Conservation (phyloP, 768 basidiomycete genomes). For the Hygrocybe punicea region DNA sequence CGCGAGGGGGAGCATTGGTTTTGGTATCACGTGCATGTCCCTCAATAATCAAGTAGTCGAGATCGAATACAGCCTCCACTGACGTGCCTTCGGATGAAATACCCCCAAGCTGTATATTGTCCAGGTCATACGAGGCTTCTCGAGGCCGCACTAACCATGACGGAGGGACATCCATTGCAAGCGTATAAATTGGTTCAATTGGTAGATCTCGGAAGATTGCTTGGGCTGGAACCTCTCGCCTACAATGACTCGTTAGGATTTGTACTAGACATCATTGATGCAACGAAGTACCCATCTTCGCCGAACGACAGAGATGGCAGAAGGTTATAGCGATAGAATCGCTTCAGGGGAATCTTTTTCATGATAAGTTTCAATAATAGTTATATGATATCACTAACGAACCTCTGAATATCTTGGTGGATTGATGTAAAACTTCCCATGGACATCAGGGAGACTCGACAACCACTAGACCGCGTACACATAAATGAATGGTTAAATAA, state of each 20-base stretch:
- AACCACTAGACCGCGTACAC: constrained; percentile 48
- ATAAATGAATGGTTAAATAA: not conserved
- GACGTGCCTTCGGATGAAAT: constrained; percentile 56
- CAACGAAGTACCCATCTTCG: constrained; percentile 56
- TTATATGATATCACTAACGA: constrained; percentile 13
- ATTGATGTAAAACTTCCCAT: constrained; percentile 76
- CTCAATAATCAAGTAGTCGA: constrained; percentile 90
- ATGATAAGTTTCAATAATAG: not conserved
- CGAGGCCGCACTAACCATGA: constrained; percentile 93
- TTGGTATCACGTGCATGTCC: constrained; percentile 83
- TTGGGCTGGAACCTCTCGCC: constrained; percentile 55
- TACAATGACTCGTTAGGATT: constrained; percentile 23
- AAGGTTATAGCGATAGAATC: constrained; percentile 85
- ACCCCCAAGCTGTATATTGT: constrained; percentile 84
- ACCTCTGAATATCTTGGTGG: constrained; percentile 70
- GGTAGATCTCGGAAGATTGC: constrained; percentile 73
- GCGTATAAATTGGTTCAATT: constrained; percentile 83
- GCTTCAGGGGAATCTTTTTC: constrained; percentile 78
- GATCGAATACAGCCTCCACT: constrained; percentile 75
- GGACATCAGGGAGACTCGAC: constrained; percentile 57
- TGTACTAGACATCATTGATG: not conserved
- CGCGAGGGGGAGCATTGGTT: constrained; percentile 73
- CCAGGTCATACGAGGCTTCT: constrained; percentile 86
- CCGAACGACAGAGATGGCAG: constrained; percentile 58
- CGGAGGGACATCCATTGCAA: constrained; percentile 86